These are phyloP conservation scores for Russula virescens DNA, from an alignment of 768 basidiomycete genomes.

Conservation along the genomic window DNA sequence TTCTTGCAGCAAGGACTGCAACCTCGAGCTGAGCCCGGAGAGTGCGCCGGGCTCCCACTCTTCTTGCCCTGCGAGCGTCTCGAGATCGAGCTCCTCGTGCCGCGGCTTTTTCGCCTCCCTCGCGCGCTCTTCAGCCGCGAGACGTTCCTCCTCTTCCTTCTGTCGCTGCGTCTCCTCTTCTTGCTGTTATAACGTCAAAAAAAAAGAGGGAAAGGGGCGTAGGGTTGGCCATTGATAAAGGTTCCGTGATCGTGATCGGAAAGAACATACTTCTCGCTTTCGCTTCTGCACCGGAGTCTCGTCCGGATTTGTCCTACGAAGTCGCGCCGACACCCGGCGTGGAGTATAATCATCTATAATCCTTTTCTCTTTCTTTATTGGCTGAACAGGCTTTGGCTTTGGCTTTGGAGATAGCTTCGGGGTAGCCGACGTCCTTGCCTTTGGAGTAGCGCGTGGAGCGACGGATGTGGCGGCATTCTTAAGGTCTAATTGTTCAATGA, in stretches of 20 bases:
- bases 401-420: constrained; percentile 29
- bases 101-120: constrained; percentile 64
- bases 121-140: constrained; percentile 56
- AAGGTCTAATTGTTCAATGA: constrained; percentile 67
- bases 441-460: constrained; percentile 36
- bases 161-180: constrained; percentile 45
- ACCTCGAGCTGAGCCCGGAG: constrained; percentile 38
- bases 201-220: background rate
- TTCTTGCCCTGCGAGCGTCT: constrained; percentile 40
- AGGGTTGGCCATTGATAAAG: background rate
- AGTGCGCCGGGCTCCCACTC: constrained; percentile 43
- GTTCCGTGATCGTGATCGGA: background rate
- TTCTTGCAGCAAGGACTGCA: constrained; percentile 38
- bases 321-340: constrained; percentile 60
- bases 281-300: constrained; percentile 61
- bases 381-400: constrained; percentile 58
- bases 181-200: constrained; percentile 32
- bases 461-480: constrained; percentile 49
- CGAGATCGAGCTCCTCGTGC: constrained; percentile 57
- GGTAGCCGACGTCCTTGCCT: constrained; percentile 29
- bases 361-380: constrained; percentile 47
- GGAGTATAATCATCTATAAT: constrained; percentile 38
- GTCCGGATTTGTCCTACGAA: constrained; percentile 50
- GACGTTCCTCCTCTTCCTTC: constrained; percentile 55
- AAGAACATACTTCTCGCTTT: constrained; percentile 53